These are phyloP conservation scores for Neurospora hispaniola DNA, from an alignment of 495 filamentous ascomycete genomes.

Conservation along the genomic window DNA sequence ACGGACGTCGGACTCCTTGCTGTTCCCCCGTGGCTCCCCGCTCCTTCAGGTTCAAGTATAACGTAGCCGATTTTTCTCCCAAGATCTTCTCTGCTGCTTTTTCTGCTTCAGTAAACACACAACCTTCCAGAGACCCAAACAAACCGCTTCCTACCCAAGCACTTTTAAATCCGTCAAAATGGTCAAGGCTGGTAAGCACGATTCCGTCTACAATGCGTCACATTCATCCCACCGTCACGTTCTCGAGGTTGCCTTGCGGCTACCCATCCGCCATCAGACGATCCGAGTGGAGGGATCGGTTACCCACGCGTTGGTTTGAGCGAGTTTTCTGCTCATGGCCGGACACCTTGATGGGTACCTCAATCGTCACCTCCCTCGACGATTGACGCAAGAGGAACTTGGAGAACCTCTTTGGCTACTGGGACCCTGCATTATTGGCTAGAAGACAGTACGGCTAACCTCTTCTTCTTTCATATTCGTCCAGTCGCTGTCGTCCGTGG, in stretches of 20 bases:
- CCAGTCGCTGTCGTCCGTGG: constrained; percentile 92
- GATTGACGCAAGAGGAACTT: background rate
- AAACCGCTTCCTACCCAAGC: background rate
- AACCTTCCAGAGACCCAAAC: constrained; percentile 1
- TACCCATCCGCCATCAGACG: background rate
- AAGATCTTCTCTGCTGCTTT: background rate
- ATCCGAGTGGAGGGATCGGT: background rate
- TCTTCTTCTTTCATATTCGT: background rate
- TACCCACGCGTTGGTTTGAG: constrained; percentile 12
- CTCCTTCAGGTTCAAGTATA: background rate
- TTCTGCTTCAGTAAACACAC: background rate
- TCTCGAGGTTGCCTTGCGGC: constrained; percentile 1
- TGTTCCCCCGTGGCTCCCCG: background rate
- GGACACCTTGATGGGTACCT: constrained; percentile 23
- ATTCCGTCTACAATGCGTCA: constrained; percentile 11
- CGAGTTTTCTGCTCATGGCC: constrained; percentile 6
- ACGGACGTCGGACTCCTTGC: constrained; percentile 3
- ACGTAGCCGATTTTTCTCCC: constrained; percentile 5
- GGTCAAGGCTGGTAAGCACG: constrained; percentile 85
- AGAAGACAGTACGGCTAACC: background rate
- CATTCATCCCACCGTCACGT: constrained; percentile 18
- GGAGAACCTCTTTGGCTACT: background rate
- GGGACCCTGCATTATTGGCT: constrained; percentile 6
- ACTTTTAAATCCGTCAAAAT: constrained; percentile 47
- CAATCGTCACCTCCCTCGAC: background rate